Base-by-base conservation (phyloP, 805 yeast genomes). In the Priceomyces carsonii region DNA sequence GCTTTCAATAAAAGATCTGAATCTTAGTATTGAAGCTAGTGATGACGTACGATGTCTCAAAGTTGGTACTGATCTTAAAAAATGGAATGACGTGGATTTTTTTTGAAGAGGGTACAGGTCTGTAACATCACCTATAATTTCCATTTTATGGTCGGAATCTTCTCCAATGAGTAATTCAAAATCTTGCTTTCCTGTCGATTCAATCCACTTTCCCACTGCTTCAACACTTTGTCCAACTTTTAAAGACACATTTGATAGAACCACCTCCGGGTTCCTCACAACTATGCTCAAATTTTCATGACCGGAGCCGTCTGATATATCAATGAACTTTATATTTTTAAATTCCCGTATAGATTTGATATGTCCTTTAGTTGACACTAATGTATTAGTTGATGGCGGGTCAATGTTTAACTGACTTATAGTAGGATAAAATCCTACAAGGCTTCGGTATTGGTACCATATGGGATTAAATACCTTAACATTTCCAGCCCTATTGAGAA, bases 101-200 rank as follows among this genome's bases (percentile, higher is more conserved):
- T 89, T 90, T 49, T 89, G 96, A 32, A 93, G 63, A 0, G 97
- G 96, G 55, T 83, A 93, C 23, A 66, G 57, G 2, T 73, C 75
- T 0, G 74, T 69, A 0, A 85, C 82, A 20, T 66, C 61, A 0
- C 96, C 96, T 4, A 82, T 42, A 1, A 87, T 53, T 9, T 57
- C 40, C 3, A 85, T 53, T 1, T 31, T 31, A 27, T 57, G 58
- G 2, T 58, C 55, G 6, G 56, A 52, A 0, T 50, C 47, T 3
- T 50, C 37, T 21, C 51, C 49, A 37, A 43, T 56, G 10, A 44
- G 47, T 25, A 68, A 38, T 40, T 68, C 71, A 33, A 44, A 53
- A n/a, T 45, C 44, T 42, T 66, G 69, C 3, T 47, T 39, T 4
- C 69, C 68, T 30, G 49, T 44, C 1, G 71, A 59, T 30, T 53